Evolutionary conservation across 805 yeast genomes (phyloP).

Genomic region (Suhomyces kilbournensis): DNA sequence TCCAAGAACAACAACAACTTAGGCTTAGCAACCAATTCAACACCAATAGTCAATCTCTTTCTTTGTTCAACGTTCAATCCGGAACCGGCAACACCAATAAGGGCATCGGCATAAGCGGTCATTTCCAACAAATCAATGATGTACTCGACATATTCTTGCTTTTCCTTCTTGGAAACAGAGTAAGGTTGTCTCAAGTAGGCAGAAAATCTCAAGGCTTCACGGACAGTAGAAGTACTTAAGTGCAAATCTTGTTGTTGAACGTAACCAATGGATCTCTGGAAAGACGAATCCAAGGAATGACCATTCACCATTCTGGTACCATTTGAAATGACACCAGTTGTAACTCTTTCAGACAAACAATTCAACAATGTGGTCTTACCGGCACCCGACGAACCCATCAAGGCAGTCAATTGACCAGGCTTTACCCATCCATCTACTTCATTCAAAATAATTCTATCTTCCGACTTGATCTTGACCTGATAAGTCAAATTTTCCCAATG

Average conservation of each 20-base stretch:
- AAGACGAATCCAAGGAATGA: slow-evolving; percentile 21
- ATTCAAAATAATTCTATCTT: slow-evolving; percentile 56
- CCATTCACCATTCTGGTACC: slow-evolving; percentile 38
- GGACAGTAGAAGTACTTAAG: slow-evolving; percentile 29
- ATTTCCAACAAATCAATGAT: slow-evolving; percentile 24
- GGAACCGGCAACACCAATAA: slow-evolving; percentile 34
- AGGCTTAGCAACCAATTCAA: slow-evolving; percentile 42
- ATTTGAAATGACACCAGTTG: slow-evolving; percentile 22
- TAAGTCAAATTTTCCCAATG: slow-evolving; percentile 78
- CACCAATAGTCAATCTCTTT: slow-evolving; percentile 41
- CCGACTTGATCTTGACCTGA: slow-evolving; percentile 61
- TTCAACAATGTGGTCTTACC: slow-evolving; percentile 47
- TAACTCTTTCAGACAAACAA: slow-evolving; percentile 28
- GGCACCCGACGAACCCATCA: slow-evolving; percentile 54
- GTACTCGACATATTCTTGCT: slow-evolving; percentile 24
- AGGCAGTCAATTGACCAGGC: slow-evolving; percentile 78
- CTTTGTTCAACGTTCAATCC: slow-evolving; percentile 42
- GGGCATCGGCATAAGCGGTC: slow-evolving; percentile 27
- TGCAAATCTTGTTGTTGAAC: slow-evolving; percentile 36
- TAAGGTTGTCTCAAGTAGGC: slow-evolving; percentile 28
- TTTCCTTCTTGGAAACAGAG: slow-evolving; percentile 18
- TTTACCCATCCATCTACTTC: slow-evolving; percentile 80
- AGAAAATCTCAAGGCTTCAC: slow-evolving; percentile 25
- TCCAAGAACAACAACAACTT: slow-evolving; percentile 37
- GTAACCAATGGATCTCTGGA: slow-evolving; percentile 33